Percentiles rank a stretch among this genome's conserved stretches.
Evolutionary conservation across 352 stramenopile genomes (phyloP).

Genomic region (Pythium rhizo-oryzae): DNA sequence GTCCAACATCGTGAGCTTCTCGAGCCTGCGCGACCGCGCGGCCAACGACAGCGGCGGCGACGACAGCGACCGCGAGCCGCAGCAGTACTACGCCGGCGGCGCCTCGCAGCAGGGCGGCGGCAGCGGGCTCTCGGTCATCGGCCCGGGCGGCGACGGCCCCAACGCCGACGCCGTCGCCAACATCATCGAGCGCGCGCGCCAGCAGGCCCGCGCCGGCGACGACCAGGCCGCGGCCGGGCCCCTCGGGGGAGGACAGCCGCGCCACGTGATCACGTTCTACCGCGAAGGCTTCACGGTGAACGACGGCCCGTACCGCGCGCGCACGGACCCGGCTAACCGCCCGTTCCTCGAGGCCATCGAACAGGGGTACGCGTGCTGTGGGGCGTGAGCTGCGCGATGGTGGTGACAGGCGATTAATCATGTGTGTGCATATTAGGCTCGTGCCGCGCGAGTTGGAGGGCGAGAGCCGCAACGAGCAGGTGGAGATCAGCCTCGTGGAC

Average conservation of each 20-base stretch:
- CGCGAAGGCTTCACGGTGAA: conserved; percentile 86
- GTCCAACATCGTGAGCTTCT: conserved; percentile 84
- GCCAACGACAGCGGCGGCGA: conserved; percentile 36
- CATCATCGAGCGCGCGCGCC: conserved; percentile 82
- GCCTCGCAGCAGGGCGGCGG: conserved; percentile 68
- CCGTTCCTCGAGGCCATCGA: conserved; percentile 85
- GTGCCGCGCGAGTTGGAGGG: conserved; percentile 80
- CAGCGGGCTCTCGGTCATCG: conserved; percentile 77
- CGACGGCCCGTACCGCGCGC: conserved; percentile 71
- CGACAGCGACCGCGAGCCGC: conserved; percentile 37
- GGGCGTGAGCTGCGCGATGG: not conserved
- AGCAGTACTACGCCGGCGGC: conserved; percentile 79
- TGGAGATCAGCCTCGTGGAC: conserved; percentile 87
- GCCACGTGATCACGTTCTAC: conserved; percentile 86
- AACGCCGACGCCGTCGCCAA: conserved; percentile 68
- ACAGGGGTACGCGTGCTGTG: conserved; percentile 34
- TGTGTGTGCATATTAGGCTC: conserved; percentile 44
- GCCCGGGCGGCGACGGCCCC: conserved; percentile 36
- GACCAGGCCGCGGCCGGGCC: conserved; percentile 24
- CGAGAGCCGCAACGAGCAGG: conserved; percentile 63
- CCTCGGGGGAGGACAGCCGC: conserved; percentile 21
- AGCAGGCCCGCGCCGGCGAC: conserved; percentile 49
- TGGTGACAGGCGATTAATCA: not conserved
- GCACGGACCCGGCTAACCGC: conserved; percentile 69
- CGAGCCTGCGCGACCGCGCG: conserved; percentile 55